Evolutionary conservation across 1,284 basidiomycete genomes (phyloP).

Genomic region (Entoloma clypeatum): DNA sequence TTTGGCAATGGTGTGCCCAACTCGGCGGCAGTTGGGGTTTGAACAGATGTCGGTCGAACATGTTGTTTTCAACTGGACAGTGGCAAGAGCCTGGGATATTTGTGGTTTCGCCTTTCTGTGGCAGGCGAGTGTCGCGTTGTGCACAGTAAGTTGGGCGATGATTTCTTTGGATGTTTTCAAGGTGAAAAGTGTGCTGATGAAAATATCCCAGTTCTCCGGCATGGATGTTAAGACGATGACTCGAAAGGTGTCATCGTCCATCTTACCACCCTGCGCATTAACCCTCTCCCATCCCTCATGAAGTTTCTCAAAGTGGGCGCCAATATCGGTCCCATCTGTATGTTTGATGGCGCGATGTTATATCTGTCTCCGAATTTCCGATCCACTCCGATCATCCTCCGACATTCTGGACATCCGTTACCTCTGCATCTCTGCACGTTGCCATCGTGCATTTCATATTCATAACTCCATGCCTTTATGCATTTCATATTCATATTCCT

Average conservation of each 20-base stretch:
- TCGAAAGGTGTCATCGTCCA: conserved; percentile 1
- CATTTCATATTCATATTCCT: no score
- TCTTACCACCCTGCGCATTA: conserved; percentile 3
- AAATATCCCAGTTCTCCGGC: not conserved
- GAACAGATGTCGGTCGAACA: not conserved
- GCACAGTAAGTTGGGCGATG: not conserved
- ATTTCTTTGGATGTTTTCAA: not conserved
- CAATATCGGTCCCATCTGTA: conserved; percentile 3
- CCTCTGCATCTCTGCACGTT: no score
- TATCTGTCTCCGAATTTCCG: no score
- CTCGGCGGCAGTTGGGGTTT: conserved; percentile 2
- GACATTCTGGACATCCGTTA: no score
- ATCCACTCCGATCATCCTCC: no score
- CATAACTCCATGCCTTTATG: no score
- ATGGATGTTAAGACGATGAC: not conserved
- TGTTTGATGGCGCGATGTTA: not conserved
- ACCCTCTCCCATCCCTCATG: not conserved
- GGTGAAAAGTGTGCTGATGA: conserved; percentile 1
- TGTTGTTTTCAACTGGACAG: not conserved
- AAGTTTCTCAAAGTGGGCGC: conserved; percentile 3
- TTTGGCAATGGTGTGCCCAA: not conserved
- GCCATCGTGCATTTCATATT: no score
- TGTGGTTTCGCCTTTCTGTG: not conserved
- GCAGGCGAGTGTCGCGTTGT: not conserved
- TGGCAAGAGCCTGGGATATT: conserved; percentile 3